These are phyloP conservation scores for Suillus luteus DNA, from an alignment of 768 basidiomycete genomes.

Conservation along the genomic window DNA sequence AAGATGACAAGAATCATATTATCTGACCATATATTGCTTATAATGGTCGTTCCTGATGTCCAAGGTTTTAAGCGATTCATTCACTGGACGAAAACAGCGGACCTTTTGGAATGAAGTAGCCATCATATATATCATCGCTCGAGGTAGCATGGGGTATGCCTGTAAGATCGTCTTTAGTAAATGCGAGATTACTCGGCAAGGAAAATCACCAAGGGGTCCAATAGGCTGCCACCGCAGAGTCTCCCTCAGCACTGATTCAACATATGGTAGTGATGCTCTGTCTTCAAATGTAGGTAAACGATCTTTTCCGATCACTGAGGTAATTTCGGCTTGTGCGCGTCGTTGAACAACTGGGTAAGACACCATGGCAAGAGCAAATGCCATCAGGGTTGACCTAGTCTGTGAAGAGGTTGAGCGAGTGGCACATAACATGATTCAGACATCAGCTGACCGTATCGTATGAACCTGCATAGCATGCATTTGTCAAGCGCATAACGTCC, in stretches of 20 bases:
- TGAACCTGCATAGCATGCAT: conserved; percentile 15
- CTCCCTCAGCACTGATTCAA: conserved; percentile 6
- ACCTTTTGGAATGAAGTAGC: conserved; percentile 33
- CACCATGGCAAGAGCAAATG: conserved; percentile 11
- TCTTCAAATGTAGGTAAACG: not conserved
- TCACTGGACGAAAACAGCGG: not conserved
- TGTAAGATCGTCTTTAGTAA: not conserved
- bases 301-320: conserved; percentile 10
- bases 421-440: not conserved
- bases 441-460: conserved; percentile 21
- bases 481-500: not conserved
- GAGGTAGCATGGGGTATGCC: conserved; percentile 3
- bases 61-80: too few relatives aligned
- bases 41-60: not conserved
- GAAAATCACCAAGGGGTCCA: not conserved
- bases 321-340: conserved; percentile 21
- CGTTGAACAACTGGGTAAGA: conserved; percentile 15
- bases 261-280: conserved; percentile 2
- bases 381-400: conserved; percentile 15
- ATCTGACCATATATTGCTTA: conserved; percentile 5
- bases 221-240: conserved; percentile 2
- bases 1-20: not conserved
- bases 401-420: conserved; percentile 9
- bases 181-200: not conserved
- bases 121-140: conserved; percentile 41